Conservation (phyloP, 345 rosid genomes). For the Eucalyptus microcorys region DNA sequence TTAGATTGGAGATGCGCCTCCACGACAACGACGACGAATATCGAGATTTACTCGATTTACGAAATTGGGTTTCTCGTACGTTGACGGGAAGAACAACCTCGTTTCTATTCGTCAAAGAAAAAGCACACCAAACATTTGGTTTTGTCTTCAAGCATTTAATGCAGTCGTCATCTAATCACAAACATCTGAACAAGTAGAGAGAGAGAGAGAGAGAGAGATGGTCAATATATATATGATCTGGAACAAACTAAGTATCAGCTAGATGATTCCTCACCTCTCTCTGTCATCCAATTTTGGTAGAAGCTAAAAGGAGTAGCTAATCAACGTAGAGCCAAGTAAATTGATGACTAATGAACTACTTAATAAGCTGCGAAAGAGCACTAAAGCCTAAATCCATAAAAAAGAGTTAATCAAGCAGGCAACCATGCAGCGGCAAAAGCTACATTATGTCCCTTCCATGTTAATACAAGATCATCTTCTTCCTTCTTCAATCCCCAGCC, state of each 20-base stretch:
- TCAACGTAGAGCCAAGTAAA: background rate
- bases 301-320: background rate
- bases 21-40: background rate
- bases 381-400: background rate
- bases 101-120: background rate
- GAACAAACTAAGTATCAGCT: background rate
- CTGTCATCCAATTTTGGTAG: background rate
- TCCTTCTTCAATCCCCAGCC: constrained; percentile 95
- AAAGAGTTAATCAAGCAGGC: constrained; percentile 18
- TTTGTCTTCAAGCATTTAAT: background rate
- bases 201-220: background rate
- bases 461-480: constrained; percentile 69
- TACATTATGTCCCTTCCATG: constrained; percentile 95
- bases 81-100: background rate
- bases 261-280: background rate
- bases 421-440: constrained; percentile 86
- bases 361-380: background rate
- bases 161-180: background rate
- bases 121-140: background rate
- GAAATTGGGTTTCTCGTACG: background rate
- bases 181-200: background rate
- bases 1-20: background rate
- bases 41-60: background rate
- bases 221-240: background rate
- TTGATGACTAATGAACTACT: background rate